Conservation (phyloP, 257 asterid species). For the Capsicum baccatum region DNA sequence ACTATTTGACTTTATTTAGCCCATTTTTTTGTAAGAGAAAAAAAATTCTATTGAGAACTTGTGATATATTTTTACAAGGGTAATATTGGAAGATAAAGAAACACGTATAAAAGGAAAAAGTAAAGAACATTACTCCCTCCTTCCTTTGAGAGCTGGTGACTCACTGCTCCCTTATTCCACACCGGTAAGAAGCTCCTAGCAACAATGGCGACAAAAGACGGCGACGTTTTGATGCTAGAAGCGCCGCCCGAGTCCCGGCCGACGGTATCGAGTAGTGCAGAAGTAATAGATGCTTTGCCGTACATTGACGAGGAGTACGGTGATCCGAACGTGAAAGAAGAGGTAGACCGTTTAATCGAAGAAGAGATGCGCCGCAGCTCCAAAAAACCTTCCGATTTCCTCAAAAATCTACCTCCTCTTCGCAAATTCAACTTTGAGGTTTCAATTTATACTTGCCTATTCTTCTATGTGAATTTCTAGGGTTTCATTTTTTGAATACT, state of each 20-base stretch:
- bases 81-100: background rate
- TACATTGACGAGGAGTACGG: constrained; percentile 96
- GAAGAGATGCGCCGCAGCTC: constrained; percentile 93
- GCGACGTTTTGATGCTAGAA: constrained; percentile 82
- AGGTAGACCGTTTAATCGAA: constrained; percentile 89
- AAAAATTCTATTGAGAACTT: background rate
- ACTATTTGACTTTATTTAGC: background rate
- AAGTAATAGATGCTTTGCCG: constrained; percentile 87
- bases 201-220: constrained; percentile 46
- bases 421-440: constrained; percentile 73
- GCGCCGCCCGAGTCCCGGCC: constrained; percentile 70
- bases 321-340: constrained; percentile 70
- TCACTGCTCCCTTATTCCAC: background rate
- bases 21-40: background rate
- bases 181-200: background rate
- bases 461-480: background rate
- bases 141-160: background rate
- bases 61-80: background rate
- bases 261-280: constrained; percentile 50
- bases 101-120: background rate
- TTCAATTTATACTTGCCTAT: background rate
- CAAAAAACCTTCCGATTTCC: constrained; percentile 91
- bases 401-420: constrained; percentile 85
- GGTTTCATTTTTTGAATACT: background rate
- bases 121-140: background rate